Conservation (phyloP, 2,329 filamentous ascomycete species). For the Curvularia hawaiiensis region DNA sequence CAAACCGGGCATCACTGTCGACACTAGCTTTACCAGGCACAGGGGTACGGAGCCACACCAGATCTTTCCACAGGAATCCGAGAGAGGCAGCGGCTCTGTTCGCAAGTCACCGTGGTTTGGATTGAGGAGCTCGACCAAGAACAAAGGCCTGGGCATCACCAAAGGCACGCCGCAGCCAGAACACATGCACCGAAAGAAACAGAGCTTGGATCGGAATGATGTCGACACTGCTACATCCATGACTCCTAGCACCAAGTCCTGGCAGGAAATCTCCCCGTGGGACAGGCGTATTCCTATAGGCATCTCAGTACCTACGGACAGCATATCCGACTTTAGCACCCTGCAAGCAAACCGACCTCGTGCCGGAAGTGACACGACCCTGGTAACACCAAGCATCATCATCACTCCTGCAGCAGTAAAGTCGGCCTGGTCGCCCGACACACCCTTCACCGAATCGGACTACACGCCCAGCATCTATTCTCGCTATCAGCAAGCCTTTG, state of each 20-base stretch:
- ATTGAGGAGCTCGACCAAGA: conserved; percentile 33
- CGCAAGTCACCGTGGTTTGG: conserved; percentile 42
- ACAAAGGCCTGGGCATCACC: conserved; percentile 43
- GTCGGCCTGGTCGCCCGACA: conserved; percentile 63
- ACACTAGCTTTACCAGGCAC: conserved; percentile 68
- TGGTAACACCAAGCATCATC: conserved; percentile 57
- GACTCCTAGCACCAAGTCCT: conserved; percentile 37
- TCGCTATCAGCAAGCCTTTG: conserved; percentile 52
- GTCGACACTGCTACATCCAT: conserved; percentile 38
- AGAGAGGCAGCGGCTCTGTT: conserved; percentile 24
- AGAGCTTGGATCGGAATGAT: conserved; percentile 27
- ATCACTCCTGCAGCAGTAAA: conserved; percentile 58
- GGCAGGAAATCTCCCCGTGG: conserved; percentile 66
- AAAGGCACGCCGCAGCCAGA: conserved; percentile 43
- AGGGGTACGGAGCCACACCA: conserved; percentile 53
- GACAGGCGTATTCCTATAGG: conserved; percentile 76
- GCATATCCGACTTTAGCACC: conserved; percentile 49
- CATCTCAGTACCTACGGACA: conserved; percentile 65
- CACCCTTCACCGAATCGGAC: conserved; percentile 64
- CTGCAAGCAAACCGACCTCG: conserved; percentile 39
- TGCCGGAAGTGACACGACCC: conserved; percentile 46
- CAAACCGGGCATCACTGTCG: conserved; percentile 68
- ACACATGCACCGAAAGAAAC: conserved; percentile 18
- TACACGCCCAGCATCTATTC: conserved; percentile 67
- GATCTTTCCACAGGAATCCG: conserved; percentile 47